Evolutionary conservation across 75 land plant genomes (phyloP).

Genomic region (Larix kaempferi): DNA sequence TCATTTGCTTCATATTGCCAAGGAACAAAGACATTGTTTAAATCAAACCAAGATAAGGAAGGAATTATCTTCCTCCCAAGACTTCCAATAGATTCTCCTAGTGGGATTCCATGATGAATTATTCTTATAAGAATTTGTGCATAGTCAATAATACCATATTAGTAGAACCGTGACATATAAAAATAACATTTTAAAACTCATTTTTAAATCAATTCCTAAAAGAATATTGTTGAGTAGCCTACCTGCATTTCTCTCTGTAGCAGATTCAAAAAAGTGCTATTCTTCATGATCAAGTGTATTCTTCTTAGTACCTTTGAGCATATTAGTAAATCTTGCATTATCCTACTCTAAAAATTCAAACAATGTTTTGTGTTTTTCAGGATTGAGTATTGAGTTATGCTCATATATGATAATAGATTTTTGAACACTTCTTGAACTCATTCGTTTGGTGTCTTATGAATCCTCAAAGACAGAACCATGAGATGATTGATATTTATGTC

Average conservation of each 20-base stretch:
- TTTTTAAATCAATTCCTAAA: neutral
- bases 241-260: neutral
- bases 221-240: neutral
- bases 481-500: conserved; percentile 20
- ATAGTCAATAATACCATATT: neutral
- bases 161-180: neutral
- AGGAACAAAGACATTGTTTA: neutral
- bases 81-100: neutral
- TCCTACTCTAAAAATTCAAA: neutral
- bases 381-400: neutral
- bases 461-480: conserved; percentile 18
- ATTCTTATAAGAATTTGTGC: neutral
- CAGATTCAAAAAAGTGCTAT: neutral
- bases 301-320: neutral
- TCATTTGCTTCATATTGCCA: conserved; percentile 1
- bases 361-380: neutral
- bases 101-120: neutral
- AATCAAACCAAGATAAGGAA: neutral
- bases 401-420: neutral
- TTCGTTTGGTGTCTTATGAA: conserved; percentile 12
- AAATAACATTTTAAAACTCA: neutral
- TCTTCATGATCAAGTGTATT: neutral
- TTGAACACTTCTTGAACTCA: neutral
- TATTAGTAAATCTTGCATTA: neutral
- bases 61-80: neutral